Evolutionary conservation across 306 rosid genomes (phyloP), one percentile per base, ranked within the genome.

Genomic region (Rosa chinensis): DNA sequence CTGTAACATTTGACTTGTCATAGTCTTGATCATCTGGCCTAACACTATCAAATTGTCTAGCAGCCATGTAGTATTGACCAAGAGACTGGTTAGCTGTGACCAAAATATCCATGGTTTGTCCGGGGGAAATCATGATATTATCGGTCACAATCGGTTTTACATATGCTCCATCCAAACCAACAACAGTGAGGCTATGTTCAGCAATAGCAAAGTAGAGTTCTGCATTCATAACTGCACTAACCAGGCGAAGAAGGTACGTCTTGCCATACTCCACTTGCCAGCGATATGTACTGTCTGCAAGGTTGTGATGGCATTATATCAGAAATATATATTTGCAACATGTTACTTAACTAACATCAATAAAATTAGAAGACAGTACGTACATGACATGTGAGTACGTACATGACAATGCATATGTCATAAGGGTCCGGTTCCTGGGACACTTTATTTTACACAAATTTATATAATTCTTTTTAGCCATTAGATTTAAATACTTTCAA

Each of bases 131-230:
- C 69, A 80, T 35, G 58, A 88, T 83, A 81, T 48, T 64, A 45
- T 80, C 79, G 10, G 44, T 74, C 13, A 49, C 53, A n/a, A 85
- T 42, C 0, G 83, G 91, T 80, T 79, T 82, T 0, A 80, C 25
- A 79, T 85, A 88, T 75, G 80, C 8, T 5, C 83, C 82, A 72
- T 88, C 89, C 63, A 73, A 44, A 10, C 83, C 85, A 21, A 88
- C 89, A n/a, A 88, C 85, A 0, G 85, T 86, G 72, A 88, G 85
- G 2, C 44, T 79, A 83, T 88, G 89, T 50, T 86, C 78, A 5
- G 83, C 55, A 71, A 88, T 82, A 16, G 88, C 61, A 75, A 88
- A 72, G 59, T 85, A 85, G 37, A 85, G 76, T 4, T 77, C 32
- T 14, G 61, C 55, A 18, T 84, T 86, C 86, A 83, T 71, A 16